A percentile compares a stretch with the other conserved stretches of the same genome.
These are phyloP conservation scores for Candida mesenterica DNA, from an alignment of 1,139 yeast species.

Conservation along the genomic window DNA sequence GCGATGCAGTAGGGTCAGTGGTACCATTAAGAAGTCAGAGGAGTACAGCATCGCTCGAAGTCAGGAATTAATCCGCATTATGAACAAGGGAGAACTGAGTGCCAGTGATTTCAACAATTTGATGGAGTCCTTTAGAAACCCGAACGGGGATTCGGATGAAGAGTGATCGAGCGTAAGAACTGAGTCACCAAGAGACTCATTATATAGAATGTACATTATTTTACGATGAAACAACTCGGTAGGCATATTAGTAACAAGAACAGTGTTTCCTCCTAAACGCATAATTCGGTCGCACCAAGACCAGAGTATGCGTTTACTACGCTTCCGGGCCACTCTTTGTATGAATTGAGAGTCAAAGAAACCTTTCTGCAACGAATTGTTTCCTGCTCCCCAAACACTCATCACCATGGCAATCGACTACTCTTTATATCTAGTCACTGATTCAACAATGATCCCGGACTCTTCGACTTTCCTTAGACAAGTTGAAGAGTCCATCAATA, in stretches of 20 bases:
- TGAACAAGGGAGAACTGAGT: conserved; percentile 13
- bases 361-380: too few species aligned
- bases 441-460: conserved; percentile 71
- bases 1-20: conserved; percentile 71
- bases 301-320: too few species aligned
- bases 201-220: too few species aligned
- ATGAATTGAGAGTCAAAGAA: too few species aligned
- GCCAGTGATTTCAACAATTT: conserved; percentile 10
- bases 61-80: conserved; percentile 37
- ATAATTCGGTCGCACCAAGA: too few species aligned
- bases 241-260: too few species aligned
- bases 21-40: conserved; percentile 86
- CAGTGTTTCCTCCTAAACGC: too few species aligned
- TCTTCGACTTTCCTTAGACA: conserved; percentile 58
- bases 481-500: conserved; percentile 58
- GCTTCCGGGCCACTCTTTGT: too few species aligned
- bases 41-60: conserved; percentile 55
- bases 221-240: too few species aligned
- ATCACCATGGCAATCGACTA: conserved; percentile 44
- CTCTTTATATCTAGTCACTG: conserved; percentile 76
- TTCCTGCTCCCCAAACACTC: not conserved
- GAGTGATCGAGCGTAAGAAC: conserved; percentile 1
- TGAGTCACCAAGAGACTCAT: too few species aligned
- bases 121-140: conserved; percentile 12
- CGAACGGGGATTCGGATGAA: conserved; percentile 2